Conservation (phyloP, 768 basidiomycete species). For the Mycena indigotica region DNA sequence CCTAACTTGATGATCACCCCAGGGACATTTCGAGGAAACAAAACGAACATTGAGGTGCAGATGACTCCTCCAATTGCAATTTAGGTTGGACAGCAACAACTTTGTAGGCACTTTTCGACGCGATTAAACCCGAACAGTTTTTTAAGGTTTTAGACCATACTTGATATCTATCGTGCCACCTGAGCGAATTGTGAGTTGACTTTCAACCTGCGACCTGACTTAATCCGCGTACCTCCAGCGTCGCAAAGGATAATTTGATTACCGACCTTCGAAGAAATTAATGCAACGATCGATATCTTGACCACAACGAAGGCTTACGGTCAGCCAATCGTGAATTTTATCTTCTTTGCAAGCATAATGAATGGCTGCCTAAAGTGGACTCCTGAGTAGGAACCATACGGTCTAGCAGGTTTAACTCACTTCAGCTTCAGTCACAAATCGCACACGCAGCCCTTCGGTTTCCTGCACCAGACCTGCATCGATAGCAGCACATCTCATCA, state of each 20-base stretch:
- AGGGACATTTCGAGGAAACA: background rate
- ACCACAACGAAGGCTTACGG: too few relatives aligned
- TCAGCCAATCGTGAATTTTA: constrained; percentile 7
- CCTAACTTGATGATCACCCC: too few relatives aligned
- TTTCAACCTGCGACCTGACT: background rate
- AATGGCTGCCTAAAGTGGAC: constrained; percentile 6
- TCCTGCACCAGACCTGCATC: constrained; percentile 23
- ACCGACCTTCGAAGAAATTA: background rate
- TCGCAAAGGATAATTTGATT: background rate
- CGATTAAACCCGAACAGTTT: too few relatives aligned
- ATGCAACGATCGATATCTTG: too few relatives aligned
- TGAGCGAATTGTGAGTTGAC: background rate
- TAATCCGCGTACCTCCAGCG: background rate
- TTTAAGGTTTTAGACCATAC: too few relatives aligned
- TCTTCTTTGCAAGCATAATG: constrained; percentile 3
- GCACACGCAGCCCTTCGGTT: constrained; percentile 8
- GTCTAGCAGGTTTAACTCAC: background rate
- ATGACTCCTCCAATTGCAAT: background rate
- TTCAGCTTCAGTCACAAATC: constrained; percentile 27
- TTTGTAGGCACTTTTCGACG: background rate
- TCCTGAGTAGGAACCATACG: background rate
- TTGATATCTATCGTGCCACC: background rate
- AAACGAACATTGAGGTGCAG: background rate
- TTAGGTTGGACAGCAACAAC: background rate
- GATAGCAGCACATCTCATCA: constrained; percentile 29